phyloP scores from a whole-genome alignment of 1,139 yeast genomes.

The Schwanniomyces etchellsii region DNA sequence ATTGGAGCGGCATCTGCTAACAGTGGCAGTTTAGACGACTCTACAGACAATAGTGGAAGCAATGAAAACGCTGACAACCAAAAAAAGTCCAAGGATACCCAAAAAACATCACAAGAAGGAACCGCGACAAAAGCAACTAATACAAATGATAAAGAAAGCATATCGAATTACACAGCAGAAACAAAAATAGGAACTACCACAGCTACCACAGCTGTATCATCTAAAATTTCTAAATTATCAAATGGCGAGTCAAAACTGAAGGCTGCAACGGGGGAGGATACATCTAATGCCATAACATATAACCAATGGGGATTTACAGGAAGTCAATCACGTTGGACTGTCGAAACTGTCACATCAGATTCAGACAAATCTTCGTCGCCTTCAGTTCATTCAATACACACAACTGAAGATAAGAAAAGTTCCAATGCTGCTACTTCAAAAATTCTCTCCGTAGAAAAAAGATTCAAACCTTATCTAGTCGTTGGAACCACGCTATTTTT shows the following conservation, averaged over 20 bases:
- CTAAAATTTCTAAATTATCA: too few relatives aligned
- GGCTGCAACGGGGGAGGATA: not conserved
- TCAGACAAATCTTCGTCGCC: conserved; percentile 10
- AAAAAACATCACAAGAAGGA: conserved; percentile 3
- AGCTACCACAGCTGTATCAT: conserved; percentile 6
- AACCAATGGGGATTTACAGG: conserved; percentile 45
- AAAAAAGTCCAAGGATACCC: conserved; percentile 7
- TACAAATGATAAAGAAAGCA: conserved; percentile 12
- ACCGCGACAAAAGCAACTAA: conserved; percentile 8
- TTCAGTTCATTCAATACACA: conserved; percentile 9
- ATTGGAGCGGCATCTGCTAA: conserved; percentile 2
- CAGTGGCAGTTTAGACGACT: conserved; percentile 1
- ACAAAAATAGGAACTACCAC: conserved; percentile 4
- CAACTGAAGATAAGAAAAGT: conserved; percentile 14
- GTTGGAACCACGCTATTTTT: too few relatives aligned
- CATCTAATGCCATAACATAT: conserved; percentile 9
- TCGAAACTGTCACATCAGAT: conserved; percentile 8
- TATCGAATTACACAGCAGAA: conserved; percentile 3
- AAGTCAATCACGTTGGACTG: conserved; percentile 30
- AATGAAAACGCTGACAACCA: conserved; percentile 4
- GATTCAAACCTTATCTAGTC: too few relatives aligned
- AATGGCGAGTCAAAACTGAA: too few relatives aligned
- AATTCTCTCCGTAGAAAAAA: not conserved
- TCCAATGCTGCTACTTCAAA: conserved; percentile 11
- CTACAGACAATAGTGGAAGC: conserved; percentile 1